Conservation (phyloP, 2,329 filamentous ascomycete species). For the Teratosphaeria destructans region DNA sequence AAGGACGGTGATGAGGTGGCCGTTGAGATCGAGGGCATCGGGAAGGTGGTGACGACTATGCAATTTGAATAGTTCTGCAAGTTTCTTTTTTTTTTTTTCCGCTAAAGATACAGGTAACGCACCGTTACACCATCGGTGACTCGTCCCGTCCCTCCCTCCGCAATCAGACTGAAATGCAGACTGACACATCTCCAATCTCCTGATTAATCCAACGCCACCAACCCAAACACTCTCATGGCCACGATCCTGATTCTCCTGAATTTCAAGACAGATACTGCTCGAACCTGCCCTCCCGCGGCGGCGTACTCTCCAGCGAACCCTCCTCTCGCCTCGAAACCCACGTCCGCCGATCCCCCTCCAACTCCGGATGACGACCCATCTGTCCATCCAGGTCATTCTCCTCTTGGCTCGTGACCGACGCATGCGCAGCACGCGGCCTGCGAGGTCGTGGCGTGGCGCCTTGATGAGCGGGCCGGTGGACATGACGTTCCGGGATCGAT, state of each 20-base stretch:
- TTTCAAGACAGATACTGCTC: slow-evolving; percentile 18
- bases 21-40: slow-evolving; percentile 25
- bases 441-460: not conserved
- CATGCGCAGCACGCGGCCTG: not conserved
- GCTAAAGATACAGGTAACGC: not conserved
- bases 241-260: not conserved
- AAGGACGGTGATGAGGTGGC: slow-evolving; percentile 26
- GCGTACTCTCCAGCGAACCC: slow-evolving; percentile 19
- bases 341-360: slow-evolving; percentile 16
- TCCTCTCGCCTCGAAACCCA: slow-evolving; percentile 13
- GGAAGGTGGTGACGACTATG: slow-evolving; percentile 24
- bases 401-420: not conserved
- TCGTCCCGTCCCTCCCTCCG: not conserved
- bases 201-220: not conserved
- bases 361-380: slow-evolving; percentile 3
- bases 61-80: slow-evolving; percentile 17
- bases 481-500: slow-evolving; percentile 4
- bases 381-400: slow-evolving; percentile 19
- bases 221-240: not conserved
- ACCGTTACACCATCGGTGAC: not conserved
- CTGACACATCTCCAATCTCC: not conserved
- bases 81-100: not conserved
- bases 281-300: slow-evolving; percentile 21
- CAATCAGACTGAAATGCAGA: not conserved
- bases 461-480: slow-evolving; percentile 7